Evolutionary conservation across 257 asterid genomes (phyloP), one percentile per base, ranked within the genome.

Genomic region (Przewalskia tangutica): DNA sequence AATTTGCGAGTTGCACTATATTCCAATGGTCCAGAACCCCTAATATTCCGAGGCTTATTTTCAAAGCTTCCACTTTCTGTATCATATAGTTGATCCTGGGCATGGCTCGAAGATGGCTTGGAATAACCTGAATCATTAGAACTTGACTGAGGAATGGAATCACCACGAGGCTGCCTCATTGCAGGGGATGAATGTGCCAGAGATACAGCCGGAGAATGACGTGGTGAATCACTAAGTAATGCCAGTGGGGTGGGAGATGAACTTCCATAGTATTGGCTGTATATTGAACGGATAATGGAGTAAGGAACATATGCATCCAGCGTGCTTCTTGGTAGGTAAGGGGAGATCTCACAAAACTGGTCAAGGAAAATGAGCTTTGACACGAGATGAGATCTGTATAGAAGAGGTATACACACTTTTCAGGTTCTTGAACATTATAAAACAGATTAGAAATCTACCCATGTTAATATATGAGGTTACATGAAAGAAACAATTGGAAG

Each of bases 11-110:
- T 92, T 42, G 87, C 84, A 84, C 93, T 89, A 85, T 92, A 94
- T 84, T 93, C 99, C 88, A 94, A 87, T 1, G 98, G 99, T n/a
- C 99, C 99, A 51, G 99, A 96, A 40, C 97, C 90, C 88, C 99
- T 90, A 34, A 75, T 85, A 58, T 88, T 89, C 51, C 95, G 85
- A 32, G 86, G 81, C 83, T 67, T 92, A 85, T 71, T 63, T 77
- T 93, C 97, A 75, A 81, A 77, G 85, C 86, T 83, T 65, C 82
- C 87, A 66, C 80, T 87, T 18, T 91, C 95, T 16, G 83, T 75
- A 81, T 94, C 95, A 63, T 91, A 88, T 16, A 38, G 79, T 12
- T 91, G 98, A 46, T 90, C 93, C 71, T 87, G 98, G 73, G 87
- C 88, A 23, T 88, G 97, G 80, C 89, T 77, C 73, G 96, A 86